A percentile compares a stretch with the other conserved stretches of the same genome.
Evolutionary conservation across 2,329 filamentous ascomycete genomes (phyloP).

Genomic region (Ceratocystiopsis sp.): DNA sequence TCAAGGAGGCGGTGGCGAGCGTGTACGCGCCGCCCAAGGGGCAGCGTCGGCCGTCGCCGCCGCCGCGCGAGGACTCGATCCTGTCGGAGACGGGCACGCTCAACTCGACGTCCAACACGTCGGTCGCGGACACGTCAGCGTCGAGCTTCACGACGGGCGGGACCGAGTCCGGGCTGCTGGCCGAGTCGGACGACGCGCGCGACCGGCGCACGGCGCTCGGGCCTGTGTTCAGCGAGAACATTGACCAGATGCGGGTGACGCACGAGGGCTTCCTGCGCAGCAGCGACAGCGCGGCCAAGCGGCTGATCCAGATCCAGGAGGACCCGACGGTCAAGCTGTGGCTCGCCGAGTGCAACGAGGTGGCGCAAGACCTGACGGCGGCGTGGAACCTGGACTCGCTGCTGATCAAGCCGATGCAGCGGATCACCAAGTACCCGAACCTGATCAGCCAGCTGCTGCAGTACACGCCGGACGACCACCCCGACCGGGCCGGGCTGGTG

Average conservation of each 20-base stretch:
- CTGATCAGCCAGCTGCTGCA: constrained; percentile 66
- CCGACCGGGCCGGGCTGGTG: constrained; percentile 53
- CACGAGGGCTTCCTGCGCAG: constrained; percentile 48
- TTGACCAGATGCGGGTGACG: constrained; percentile 41
- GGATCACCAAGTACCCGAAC: constrained; percentile 84
- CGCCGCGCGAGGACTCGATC: constrained; percentile 15
- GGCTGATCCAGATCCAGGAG: constrained; percentile 44
- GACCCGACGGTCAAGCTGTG: constrained; percentile 58
- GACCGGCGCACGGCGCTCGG: constrained; percentile 37
- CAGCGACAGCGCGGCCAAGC: constrained; percentile 44
- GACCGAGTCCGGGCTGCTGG: constrained; percentile 15
- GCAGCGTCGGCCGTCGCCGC: not conserved
- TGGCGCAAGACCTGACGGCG: constrained; percentile 77
- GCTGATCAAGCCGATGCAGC: constrained; percentile 93
- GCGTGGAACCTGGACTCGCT: constrained; percentile 93
- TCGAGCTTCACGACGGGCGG: constrained; percentile 8
- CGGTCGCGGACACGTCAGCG: constrained; percentile 9
- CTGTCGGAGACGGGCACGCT: constrained; percentile 16
- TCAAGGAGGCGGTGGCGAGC: constrained; percentile 64
- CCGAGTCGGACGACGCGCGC: constrained; percentile 27
- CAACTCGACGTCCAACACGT: constrained; percentile 22
- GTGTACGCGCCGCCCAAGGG: constrained; percentile 53
- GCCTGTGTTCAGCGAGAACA: constrained; percentile 35
- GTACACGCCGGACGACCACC: constrained; percentile 65
- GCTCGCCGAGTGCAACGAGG: constrained; percentile 84